Conservation (phyloP, 2,329 filamentous ascomycete genomes). For the Byssothecium circinans region DNA sequence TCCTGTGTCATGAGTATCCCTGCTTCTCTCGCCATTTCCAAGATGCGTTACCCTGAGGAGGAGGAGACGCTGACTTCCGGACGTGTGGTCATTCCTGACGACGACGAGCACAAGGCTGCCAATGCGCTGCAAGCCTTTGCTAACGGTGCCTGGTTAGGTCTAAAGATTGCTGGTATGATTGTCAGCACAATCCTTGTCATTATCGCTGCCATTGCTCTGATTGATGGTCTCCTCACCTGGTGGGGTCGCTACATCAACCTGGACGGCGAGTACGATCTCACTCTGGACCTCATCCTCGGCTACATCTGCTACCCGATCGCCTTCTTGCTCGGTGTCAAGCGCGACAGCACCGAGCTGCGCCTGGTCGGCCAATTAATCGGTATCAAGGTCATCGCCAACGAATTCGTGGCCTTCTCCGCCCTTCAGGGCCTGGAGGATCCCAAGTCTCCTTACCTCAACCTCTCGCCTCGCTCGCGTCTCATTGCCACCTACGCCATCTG, state of each 20-base stretch:
- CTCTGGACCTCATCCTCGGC: conserved; percentile 73
- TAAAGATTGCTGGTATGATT: conserved; percentile 87
- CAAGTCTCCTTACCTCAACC: conserved; percentile 54
- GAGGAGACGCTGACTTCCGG: conserved; percentile 85
- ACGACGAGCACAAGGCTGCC: conserved; percentile 72
- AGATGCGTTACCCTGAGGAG: conserved; percentile 85
- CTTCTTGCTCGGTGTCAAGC: conserved; percentile 78
- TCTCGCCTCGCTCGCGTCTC: conserved; percentile 71
- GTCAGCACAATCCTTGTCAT: conserved; percentile 79
- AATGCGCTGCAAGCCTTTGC: conserved; percentile 85
- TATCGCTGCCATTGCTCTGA: conserved; percentile 72
- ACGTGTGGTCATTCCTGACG: conserved; percentile 76
- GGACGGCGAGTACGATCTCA: conserved; percentile 65
- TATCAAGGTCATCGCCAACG: conserved; percentile 83
- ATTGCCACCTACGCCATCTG: conserved; percentile 87
- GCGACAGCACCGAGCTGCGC: conserved; percentile 61
- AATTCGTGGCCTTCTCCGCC: conserved; percentile 71
- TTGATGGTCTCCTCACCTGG: conserved; percentile 80
- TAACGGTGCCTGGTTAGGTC: conserved; percentile 80
- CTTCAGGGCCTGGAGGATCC: conserved; percentile 52
- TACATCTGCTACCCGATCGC: conserved; percentile 78
- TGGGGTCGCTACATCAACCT: conserved; percentile 80
- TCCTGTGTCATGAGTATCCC: conserved; percentile 96
- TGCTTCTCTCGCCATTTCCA: conserved; percentile 84
- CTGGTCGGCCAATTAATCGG: conserved; percentile 79